A percentile compares a stretch with the other conserved stretches of the same genome.
These are phyloP conservation scores for Lichtheimia ornata DNA, from an alignment of 371 early-diverging fungal species.

Conservation along the genomic window DNA sequence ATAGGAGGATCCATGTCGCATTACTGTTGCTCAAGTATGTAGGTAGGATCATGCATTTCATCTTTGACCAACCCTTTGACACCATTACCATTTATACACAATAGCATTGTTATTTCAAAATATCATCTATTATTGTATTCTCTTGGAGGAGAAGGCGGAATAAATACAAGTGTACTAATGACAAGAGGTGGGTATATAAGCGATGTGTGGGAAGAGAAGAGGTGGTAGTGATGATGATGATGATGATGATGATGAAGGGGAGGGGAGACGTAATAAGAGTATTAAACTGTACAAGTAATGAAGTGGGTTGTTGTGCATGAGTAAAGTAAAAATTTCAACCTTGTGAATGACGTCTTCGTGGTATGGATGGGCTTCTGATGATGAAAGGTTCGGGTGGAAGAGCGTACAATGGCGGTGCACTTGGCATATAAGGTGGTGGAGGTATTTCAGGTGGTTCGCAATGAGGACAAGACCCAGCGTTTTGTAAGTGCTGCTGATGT, in stretches of 20 bases:
- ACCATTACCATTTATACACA: too few species aligned
- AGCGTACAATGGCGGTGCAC: slow-evolving; percentile 18
- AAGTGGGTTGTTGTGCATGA: background rate
- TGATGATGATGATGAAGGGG: background rate
- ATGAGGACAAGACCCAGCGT: background rate
- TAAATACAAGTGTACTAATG: background rate
- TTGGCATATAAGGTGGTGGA: slow-evolving; percentile 26
- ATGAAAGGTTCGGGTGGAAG: slow-evolving; percentile 9
- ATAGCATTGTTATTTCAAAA: background rate
- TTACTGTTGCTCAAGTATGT: too few species aligned
- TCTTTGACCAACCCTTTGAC: too few species aligned
- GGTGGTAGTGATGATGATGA: background rate
- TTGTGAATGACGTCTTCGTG: slow-evolving; percentile 4
- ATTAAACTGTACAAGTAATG: background rate
- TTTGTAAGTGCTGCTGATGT: slow-evolving; percentile 9
- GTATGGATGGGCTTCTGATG: background rate
- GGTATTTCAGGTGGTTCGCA: slow-evolving; percentile 16
- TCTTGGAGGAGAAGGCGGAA: background rate
- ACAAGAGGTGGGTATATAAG: background rate
- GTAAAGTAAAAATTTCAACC: background rate
- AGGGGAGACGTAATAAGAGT: background rate
- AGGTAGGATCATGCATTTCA: too few species aligned
- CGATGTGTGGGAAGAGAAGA: background rate
- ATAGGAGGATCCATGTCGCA: too few species aligned
- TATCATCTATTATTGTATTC: background rate